Evolutionary conservation across 2,329 filamentous ascomycete genomes (phyloP), one percentile per base, ranked within the genome.

Genomic region (Penicillium griseofulvum): DNA sequence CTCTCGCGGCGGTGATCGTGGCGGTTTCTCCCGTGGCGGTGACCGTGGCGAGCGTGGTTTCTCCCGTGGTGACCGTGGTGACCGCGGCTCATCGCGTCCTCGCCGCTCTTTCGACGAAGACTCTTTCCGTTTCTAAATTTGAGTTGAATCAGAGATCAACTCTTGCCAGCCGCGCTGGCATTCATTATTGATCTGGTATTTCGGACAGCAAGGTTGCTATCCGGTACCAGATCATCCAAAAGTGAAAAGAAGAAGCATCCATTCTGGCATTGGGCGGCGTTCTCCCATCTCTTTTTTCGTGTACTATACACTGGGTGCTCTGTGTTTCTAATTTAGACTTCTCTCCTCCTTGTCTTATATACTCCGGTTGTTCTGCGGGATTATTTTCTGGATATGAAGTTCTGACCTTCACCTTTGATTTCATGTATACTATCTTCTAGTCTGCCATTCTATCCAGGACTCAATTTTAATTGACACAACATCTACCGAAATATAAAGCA

Each of bases 241-340:
- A 56, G 52, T 48, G 57, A 55, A 57, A 58, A 55, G 29, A 52
- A 33, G 58, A 53, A 52, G 51, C 47, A 56, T 56, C 54, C 52
- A 56, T 61, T 53, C 48, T 65, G 56, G 66, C 66, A 68, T 68
- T 57, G 64, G 65, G 56, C 59, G 65, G 66, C 66, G 66, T 68
- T 66, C 47, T 56, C 29, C 37, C 29, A 24, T 42, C 55, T 57
- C 47, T 59, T 52, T 56, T 52, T 47, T 52, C 46, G 49, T 64
- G 59, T 63, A 63, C 44, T 48, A 61, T 62, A 62, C 56, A 38
- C 49, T 45, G 48, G 49, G 48, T 52, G 49, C 45, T 54, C 22
- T 51, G 50, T 52, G 47, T 56, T 41, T 57, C 41, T 48, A 50
- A 53, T 53, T 54, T 51, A 56, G 37, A 52, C 60, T 64, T 64